Percentiles rank a stretch among this genome's conserved stretches.
These are phyloP conservation scores for Oryza glaberrima DNA, from an alignment of 176 grass and related monocot genomes.

Conservation along the genomic window DNA sequence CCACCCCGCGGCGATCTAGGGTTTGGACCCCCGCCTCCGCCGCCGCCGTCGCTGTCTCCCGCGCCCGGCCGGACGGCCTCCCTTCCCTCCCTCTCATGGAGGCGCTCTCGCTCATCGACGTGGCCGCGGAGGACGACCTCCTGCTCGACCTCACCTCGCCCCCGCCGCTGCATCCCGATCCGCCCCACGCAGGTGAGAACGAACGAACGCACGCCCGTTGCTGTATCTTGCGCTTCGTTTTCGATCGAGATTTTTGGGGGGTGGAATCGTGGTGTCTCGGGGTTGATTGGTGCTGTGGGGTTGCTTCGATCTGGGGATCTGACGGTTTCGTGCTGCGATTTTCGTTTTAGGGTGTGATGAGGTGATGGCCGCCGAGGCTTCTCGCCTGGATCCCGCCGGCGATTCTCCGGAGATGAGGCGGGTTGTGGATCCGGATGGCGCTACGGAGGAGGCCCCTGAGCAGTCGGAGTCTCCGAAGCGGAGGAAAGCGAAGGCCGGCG, in stretches of 20 bases:
- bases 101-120: slow-evolving; percentile 67
- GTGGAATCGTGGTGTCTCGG: neutral
- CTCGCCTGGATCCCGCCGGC: neutral
- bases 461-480: slow-evolving; percentile 55
- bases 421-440: slow-evolving; percentile 29
- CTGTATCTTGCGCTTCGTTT: neutral
- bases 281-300: neutral
- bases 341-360: neutral
- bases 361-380: neutral
- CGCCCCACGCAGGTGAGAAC: slow-evolving; percentile 29
- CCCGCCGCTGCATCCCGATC: slow-evolving; percentile 41
- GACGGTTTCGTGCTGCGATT: neutral
- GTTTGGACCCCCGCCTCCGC: neutral
- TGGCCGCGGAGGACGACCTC: slow-evolving; percentile 68
- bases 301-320: slow-evolving; percentile 25
- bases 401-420: slow-evolving; percentile 20
- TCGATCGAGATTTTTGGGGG: neutral
- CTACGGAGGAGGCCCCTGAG: slow-evolving; percentile 45
- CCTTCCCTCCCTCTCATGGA: slow-evolving; percentile 46
- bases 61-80: too few species aligned
- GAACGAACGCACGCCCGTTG: neutral
- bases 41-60: neutral
- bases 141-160: slow-evolving; percentile 51
- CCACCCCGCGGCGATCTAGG: slow-evolving; percentile 47
- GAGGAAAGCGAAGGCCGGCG: slow-evolving; percentile 40